Evolutionary conservation across 2,329 filamentous ascomycete genomes (phyloP), one percentile per base, ranked within the genome.

Genomic region (Sporothrix schenckii): DNA sequence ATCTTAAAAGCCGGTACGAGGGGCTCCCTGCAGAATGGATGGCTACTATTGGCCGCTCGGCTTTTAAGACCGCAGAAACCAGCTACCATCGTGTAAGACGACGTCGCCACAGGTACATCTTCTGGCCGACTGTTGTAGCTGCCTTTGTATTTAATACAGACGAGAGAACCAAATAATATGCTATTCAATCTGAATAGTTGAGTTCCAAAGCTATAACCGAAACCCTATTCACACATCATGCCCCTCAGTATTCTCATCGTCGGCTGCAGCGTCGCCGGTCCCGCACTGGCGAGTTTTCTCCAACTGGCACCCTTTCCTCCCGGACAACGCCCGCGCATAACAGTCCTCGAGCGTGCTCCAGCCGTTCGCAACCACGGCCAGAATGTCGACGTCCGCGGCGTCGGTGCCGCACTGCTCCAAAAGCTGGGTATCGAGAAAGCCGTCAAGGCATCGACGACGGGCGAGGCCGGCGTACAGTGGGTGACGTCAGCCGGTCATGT

Each of bases 311-410:
- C 66, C 1, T 49, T 34, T 4, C 53, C 66, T 6, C n/a, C 21
- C 14, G 2, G 16, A 7, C 6, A 60, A 14, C 54, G 53, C 3
- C 66, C 66, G 1, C 77, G 77, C 4, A 76, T 80, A 3, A 84
- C 82, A 3, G 72, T 85, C n/a, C 67, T 84, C 24, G 83, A 85
- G 72, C 80, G 82, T 3, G 76, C 76, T 11, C 71, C 79, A 0
- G 50, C 71, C 2, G 76, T 84, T 9, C 80, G 83, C 3, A 73
- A 77, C 4, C 75, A 77, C 4, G 83, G 83, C 0, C 80, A 82
- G 71, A 82, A 85, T 71, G 80, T 85, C 53, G 83, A 85, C 73
- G 75, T 85, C 9, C 80, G 82, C 1, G 79, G 78, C 1, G 79
- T 81, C 41, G 83, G 82, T 2, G 75, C 84, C 7, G 74, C 77